Evolutionary conservation across 2,329 filamentous ascomycete species (phyloP).

Genomic region (Mycosphaerella arachidis): DNA sequence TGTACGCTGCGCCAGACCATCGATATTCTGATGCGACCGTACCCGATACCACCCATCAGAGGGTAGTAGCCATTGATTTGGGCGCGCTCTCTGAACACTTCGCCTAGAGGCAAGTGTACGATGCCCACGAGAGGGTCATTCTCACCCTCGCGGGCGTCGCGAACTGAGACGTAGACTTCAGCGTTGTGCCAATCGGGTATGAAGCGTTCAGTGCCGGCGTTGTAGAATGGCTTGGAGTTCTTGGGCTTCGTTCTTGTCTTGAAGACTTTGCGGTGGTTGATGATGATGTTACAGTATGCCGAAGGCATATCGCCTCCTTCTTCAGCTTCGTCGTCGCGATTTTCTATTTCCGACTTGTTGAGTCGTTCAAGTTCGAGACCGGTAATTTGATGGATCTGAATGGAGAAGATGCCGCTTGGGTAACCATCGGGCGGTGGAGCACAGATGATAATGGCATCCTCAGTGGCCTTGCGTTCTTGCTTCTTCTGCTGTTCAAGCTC

Average conservation of each 20-base stretch:
- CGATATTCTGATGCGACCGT: constrained; percentile 63
- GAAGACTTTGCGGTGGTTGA: constrained; percentile 67
- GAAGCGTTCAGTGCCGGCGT: constrained; percentile 69
- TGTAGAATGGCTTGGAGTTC: constrained; percentile 74
- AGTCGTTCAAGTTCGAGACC: constrained; percentile 57
- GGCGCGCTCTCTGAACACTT: constrained; percentile 58
- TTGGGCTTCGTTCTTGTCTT: constrained; percentile 72
- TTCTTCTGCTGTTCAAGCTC: constrained; percentile 65
- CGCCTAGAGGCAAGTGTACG: constrained; percentile 61
- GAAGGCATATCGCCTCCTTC: constrained; percentile 61
- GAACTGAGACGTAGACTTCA: constrained; percentile 64
- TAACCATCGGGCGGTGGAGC: constrained; percentile 60
- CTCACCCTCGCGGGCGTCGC: constrained; percentile 64
- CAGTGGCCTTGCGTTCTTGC: constrained; percentile 57
- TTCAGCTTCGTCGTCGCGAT: constrained; percentile 54
- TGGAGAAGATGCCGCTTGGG: constrained; percentile 62
- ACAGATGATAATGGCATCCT: constrained; percentile 63
- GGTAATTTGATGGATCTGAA: constrained; percentile 70
- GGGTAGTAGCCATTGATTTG: constrained; percentile 65
- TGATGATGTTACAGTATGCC: constrained; percentile 66
- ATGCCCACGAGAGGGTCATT: constrained; percentile 66
- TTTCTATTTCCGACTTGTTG: constrained; percentile 51
- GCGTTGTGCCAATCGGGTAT: constrained; percentile 63
- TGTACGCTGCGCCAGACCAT: constrained; percentile 69
- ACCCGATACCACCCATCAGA: constrained; percentile 67